Percentiles rank a stretch among this genome's conserved stretches.
These are phyloP conservation scores for Ceratocystis ficicola DNA, from an alignment of 2,329 filamentous ascomycete genomes.

Conservation along the genomic window DNA sequence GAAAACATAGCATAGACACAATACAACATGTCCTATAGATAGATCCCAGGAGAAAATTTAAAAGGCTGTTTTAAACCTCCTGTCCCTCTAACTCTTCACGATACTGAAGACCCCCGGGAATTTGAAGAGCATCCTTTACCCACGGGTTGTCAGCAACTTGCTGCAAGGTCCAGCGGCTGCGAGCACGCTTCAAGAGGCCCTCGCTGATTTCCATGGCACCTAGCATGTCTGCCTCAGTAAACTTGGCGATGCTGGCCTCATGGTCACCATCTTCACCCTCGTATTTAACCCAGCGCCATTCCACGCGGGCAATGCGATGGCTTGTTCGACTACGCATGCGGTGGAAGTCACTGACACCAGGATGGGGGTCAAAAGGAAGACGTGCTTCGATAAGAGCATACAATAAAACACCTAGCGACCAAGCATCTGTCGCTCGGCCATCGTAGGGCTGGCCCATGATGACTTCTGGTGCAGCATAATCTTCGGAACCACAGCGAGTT, in stretches of 20 bases:
- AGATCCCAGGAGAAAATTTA: not conserved
- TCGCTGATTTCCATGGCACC: slow-evolving; percentile 76
- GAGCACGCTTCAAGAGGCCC: slow-evolving; percentile 67
- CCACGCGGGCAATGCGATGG: slow-evolving; percentile 87
- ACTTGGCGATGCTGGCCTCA: slow-evolving; percentile 51
- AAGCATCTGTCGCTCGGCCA: slow-evolving; percentile 80
- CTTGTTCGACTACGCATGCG: slow-evolving; percentile 70
- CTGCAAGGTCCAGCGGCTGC: slow-evolving; percentile 62
- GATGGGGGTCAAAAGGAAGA: slow-evolving; percentile 81
- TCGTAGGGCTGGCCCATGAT: slow-evolving; percentile 93
- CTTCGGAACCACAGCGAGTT: slow-evolving; percentile 88
- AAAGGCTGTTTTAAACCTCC: slow-evolving; percentile 32
- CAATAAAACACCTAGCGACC: slow-evolving; percentile 85
- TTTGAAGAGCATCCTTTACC: slow-evolving; percentile 61
- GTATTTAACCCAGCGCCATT: slow-evolving; percentile 89
- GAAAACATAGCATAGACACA: slow-evolving; percentile 21
- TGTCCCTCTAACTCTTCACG: slow-evolving; percentile 47
- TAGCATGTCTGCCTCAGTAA: slow-evolving; percentile 51
- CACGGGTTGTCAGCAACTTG: slow-evolving; percentile 62
- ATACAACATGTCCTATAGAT: slow-evolving; percentile 11
- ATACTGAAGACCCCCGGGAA: slow-evolving; percentile 50
- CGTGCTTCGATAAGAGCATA: slow-evolving; percentile 91
- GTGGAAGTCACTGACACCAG: slow-evolving; percentile 62
- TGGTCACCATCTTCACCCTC: slow-evolving; percentile 78
- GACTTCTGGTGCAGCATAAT: slow-evolving; percentile 93